A percentile compares a stretch with the other conserved stretches of the same genome.
These are phyloP conservation scores for Phlebiopsis flavidoalba DNA, from an alignment of 768 basidiomycete genomes.

Conservation along the genomic window DNA sequence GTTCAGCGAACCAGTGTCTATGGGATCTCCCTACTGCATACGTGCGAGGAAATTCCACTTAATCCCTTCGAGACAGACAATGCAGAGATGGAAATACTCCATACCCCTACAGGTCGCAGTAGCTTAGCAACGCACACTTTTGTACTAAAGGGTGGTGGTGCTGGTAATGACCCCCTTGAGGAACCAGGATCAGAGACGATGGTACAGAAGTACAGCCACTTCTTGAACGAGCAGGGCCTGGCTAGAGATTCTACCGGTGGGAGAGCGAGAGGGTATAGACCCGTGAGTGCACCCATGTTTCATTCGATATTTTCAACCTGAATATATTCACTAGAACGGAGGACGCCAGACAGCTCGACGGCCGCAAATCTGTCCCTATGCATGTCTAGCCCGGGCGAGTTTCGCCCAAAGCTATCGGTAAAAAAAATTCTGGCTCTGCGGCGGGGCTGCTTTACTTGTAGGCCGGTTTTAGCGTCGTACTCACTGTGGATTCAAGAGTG, in stretches of 20 bases:
- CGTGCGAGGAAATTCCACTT: slow-evolving; percentile 78
- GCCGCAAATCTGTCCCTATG: too few species aligned
- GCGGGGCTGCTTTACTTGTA: too few species aligned
- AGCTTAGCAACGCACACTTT: slow-evolving; percentile 98
- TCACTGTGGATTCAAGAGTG: too few species aligned
- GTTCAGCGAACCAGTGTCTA: slow-evolving; percentile 50
- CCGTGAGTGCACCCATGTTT: slow-evolving; percentile 33
- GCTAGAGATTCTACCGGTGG: slow-evolving; percentile 92
- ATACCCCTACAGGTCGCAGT: slow-evolving; percentile 93
- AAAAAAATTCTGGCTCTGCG: slow-evolving; percentile 77
- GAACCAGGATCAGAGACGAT: slow-evolving; percentile 94
- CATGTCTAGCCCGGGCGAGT: slow-evolving; percentile 84
- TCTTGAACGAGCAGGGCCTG: slow-evolving; percentile 96
- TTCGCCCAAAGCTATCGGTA: slow-evolving; percentile 96
- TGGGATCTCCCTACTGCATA: slow-evolving; percentile 64
- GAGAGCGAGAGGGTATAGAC: slow-evolving; percentile 67
- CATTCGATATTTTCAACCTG: too few species aligned
- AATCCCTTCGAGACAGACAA: slow-evolving; percentile 71
- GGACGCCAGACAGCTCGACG: slow-evolving; percentile 69
- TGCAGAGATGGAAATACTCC: slow-evolving; percentile 85
- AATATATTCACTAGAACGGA: slow-evolving; percentile 41
- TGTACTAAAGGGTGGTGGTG: slow-evolving; percentile 93
- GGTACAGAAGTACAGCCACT: slow-evolving; percentile 99
- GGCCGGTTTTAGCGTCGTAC: too few species aligned
- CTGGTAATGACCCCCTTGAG: slow-evolving; percentile 95